Base-by-base conservation (phyloP, 2,329 filamentous ascomycete genomes). In the Colletotrichum sp. region DNA sequence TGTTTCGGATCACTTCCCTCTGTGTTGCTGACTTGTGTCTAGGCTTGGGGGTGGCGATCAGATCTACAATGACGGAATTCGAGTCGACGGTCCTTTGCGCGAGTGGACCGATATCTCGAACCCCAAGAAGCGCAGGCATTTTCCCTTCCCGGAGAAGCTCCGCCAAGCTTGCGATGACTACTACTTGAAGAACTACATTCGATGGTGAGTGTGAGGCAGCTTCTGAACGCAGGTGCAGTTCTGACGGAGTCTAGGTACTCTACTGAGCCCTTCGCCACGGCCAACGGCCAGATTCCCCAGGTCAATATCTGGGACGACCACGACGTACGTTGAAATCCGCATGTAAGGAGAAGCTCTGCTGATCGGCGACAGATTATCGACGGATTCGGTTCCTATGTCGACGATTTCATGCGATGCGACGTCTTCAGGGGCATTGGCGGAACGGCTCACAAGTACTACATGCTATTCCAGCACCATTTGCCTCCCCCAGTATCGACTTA, bases 251-350 rank as follows among this genome's bases (percentile, higher is more conserved):
- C 12, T 48, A 83, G 81, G 81, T 98, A 97, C 81, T 91, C 92
- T 59, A 94, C 91, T 74, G 95, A 96, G 36, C 90, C 97, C 1
- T 99, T 98, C 84, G 93, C 95, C 3, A 89, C 94, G 80, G 95
- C 95, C 38, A 97, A 96, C 79, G 94, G 94, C 3, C 96, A 98
- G 83, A 98, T 99, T 76, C 93, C 97, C 2, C 97, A 98, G 91
- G 87, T 99, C 78, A 99, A 98, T 81, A 95, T 99, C 59, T 99
- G 96, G 96, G 97, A 99, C 83, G 97, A 99, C 80, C 97, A 98
- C 83, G 95, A 97, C 82, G 82, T 91, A 87, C 90, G 70, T 61
- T 43, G 21, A 64, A 52, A 86, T 90, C 88, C 21, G 26, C 18
- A 8, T 10, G 7, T 30, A 38, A 12, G 13, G 10, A 16, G 8